These are phyloP conservation scores for Brassica nigra DNA, from an alignment of 345 rosid genomes.

Conservation along the genomic window DNA sequence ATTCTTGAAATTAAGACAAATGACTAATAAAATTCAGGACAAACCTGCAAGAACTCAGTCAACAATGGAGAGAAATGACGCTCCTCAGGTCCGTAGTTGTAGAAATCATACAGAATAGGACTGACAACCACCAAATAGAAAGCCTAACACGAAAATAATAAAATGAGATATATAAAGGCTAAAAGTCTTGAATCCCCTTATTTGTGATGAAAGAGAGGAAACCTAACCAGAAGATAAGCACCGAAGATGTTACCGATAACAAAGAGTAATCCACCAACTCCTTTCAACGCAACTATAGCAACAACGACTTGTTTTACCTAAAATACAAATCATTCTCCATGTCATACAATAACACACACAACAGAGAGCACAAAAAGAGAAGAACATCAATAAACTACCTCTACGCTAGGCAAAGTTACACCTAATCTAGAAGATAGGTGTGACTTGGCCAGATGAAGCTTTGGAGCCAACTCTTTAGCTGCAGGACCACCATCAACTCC, in stretches of 20 bases:
- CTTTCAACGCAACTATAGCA: conserved; percentile 53
- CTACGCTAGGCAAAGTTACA: conserved; percentile 55
- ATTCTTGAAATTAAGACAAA: background rate
- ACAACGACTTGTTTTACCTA: conserved; percentile 61
- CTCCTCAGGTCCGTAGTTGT: conserved; percentile 59
- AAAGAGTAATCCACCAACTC: conserved; percentile 77
- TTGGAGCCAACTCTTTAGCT: conserved; percentile 71
- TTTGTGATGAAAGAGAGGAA: conserved; percentile 24
- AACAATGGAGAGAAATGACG: conserved; percentile 51
- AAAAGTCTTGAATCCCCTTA: background rate
- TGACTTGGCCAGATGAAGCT: conserved; percentile 53
- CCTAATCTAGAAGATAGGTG: conserved; percentile 62
- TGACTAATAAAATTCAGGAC: background rate
- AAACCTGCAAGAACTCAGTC: conserved; percentile 69
- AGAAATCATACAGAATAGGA: conserved; percentile 84
- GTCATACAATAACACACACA: conserved; percentile 7
- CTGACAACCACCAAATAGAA: conserved; percentile 56
- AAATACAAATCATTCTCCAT: conserved; percentile 19
- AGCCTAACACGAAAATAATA: conserved; percentile 48
- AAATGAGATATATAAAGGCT: background rate
- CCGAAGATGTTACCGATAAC: conserved; percentile 73
- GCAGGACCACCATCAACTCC: conserved; percentile 89
- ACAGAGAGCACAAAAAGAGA: background rate
- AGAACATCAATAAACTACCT: conserved; percentile 45
- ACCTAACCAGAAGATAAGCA: conserved; percentile 74